Evolutionary conservation across 1,139 yeast species (phyloP).

Genomic region (Saccharomycopsis crataegensis): DNA sequence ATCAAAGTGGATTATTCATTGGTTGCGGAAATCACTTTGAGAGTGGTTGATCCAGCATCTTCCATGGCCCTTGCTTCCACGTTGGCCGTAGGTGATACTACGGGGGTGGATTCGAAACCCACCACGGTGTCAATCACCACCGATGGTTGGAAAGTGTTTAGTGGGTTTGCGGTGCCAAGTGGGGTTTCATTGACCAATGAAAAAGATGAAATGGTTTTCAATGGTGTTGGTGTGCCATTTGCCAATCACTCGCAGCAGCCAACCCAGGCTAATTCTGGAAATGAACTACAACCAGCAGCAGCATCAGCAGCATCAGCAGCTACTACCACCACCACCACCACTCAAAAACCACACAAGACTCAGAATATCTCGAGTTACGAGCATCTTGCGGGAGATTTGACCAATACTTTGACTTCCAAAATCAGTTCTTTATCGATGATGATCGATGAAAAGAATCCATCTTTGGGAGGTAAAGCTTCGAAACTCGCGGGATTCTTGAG

Average conservation of each 20-base stretch:
- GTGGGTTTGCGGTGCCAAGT: constrained; percentile 1
- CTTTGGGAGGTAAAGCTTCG: background rate
- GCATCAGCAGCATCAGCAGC: background rate
- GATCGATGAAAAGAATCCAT: constrained; percentile 16
- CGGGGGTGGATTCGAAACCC: background rate
- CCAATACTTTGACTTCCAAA: constrained; percentile 4
- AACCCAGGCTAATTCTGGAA: background rate
- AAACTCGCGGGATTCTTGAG: constrained; percentile 11
- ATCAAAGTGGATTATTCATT: constrained; percentile 35
- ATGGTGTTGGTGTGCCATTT: background rate
- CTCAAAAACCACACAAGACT: background rate
- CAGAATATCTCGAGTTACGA: background rate
- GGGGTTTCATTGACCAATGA: constrained; percentile 3
- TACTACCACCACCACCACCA: background rate
- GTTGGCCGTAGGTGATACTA: background rate
- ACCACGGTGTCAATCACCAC: background rate
- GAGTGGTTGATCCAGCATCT: constrained; percentile 25
- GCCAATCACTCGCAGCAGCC: background rate
- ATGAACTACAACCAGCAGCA: background rate
- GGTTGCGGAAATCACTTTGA: constrained; percentile 33
- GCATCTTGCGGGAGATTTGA: constrained; percentile 2
- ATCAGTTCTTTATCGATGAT: constrained; percentile 10
- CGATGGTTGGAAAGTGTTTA: background rate
- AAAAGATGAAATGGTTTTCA: constrained; percentile 5
- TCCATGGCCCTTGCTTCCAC: background rate